Percentiles rank a stretch among this genome's conserved stretches.
phyloP scores from a whole-genome alignment of 441 rosid genomes.

The Daphne laureola region DNA sequence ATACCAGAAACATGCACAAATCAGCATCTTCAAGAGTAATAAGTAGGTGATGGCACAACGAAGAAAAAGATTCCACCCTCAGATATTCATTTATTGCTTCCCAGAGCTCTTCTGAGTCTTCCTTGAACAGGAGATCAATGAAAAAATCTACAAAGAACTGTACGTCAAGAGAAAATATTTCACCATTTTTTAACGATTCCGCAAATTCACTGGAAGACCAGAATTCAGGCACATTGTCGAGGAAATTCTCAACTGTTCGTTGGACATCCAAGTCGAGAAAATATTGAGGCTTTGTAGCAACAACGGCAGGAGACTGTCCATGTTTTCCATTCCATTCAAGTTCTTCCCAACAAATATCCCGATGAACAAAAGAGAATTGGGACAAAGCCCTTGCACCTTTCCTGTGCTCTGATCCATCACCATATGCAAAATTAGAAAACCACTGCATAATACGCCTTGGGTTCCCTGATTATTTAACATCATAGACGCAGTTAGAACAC shows the following conservation, averaged over 20 bases:
- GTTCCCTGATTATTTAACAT: slow-evolving; percentile 37
- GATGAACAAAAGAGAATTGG: slow-evolving; percentile 72
- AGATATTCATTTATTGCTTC: slow-evolving; percentile 61
- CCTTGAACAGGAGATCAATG: slow-evolving; percentile 54
- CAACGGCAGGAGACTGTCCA: slow-evolving; percentile 93
- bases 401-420: slow-evolving; percentile 52
- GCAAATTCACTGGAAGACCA: slow-evolving; percentile 88
- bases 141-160: slow-evolving; percentile 61
- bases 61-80: slow-evolving; percentile 47
- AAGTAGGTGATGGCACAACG: slow-evolving; percentile 61
- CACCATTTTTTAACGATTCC: slow-evolving; percentile 68
- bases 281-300: slow-evolving; percentile 93
- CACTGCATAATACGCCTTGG: slow-evolving; percentile 49
- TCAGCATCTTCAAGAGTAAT: slow-evolving; percentile 57
- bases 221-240: slow-evolving; percentile 79
- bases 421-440: slow-evolving; percentile 63
- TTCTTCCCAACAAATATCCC: slow-evolving; percentile 95
- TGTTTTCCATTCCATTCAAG: slow-evolving; percentile 94
- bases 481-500: slow-evolving; percentile 12
- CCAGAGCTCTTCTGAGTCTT: slow-evolving; percentile 64
- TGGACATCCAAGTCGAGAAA: slow-evolving; percentile 80
- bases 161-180: slow-evolving; percentile 50
- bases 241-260: slow-evolving; percentile 62
- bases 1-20: slow-evolving; percentile 40
- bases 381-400: slow-evolving; percentile 84